These are phyloP conservation scores for Gilbertella persicaria DNA, from an alignment of 371 early-diverging fungal genomes.

Conservation along the genomic window DNA sequence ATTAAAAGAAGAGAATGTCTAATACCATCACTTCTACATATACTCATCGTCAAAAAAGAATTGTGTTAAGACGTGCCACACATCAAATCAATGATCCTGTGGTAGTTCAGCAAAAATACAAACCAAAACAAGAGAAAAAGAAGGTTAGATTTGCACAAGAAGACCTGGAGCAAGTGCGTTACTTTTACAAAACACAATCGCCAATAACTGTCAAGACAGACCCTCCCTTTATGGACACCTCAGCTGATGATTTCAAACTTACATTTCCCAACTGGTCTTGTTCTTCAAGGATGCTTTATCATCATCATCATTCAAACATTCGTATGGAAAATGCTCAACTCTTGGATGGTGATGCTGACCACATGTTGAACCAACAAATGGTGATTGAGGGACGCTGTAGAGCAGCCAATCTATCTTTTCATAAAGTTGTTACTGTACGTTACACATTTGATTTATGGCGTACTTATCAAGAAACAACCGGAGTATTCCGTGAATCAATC, in stretches of 20 bases:
- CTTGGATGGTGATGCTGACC: slow-evolving; percentile 30
- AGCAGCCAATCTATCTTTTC: slow-evolving; percentile 77
- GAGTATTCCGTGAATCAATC: slow-evolving; percentile 55
- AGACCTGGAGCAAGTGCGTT: slow-evolving; percentile 18
- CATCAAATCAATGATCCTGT: slow-evolving; percentile 17
- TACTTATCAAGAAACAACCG: slow-evolving; percentile 58
- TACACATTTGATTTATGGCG: slow-evolving; percentile 76
- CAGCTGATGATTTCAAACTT: slow-evolving; percentile 17
- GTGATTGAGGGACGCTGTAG: slow-evolving; percentile 60
- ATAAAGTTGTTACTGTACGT: slow-evolving; percentile 72
- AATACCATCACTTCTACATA: neutral
- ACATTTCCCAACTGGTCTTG: slow-evolving; percentile 19
- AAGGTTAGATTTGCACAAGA: slow-evolving; percentile 28
- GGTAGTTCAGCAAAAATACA: slow-evolving; percentile 10
- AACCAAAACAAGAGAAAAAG: slow-evolving; percentile 21
- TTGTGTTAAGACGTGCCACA: slow-evolving; percentile 18
- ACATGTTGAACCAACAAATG: slow-evolving; percentile 20
- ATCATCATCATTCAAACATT: slow-evolving; percentile 17
- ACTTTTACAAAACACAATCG: slow-evolving; percentile 31
- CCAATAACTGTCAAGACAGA: slow-evolving; percentile 48
- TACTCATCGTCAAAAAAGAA: slow-evolving; percentile 7
- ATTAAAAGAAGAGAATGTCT: slow-evolving; percentile 1
- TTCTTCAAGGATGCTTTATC: slow-evolving; percentile 6
- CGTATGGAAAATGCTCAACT: slow-evolving; percentile 40
- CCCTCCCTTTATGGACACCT: slow-evolving; percentile 24